Evolutionary conservation across 208 protist genomes (phyloP).

Genomic region (Vickermania ingenoplastis): DNA sequence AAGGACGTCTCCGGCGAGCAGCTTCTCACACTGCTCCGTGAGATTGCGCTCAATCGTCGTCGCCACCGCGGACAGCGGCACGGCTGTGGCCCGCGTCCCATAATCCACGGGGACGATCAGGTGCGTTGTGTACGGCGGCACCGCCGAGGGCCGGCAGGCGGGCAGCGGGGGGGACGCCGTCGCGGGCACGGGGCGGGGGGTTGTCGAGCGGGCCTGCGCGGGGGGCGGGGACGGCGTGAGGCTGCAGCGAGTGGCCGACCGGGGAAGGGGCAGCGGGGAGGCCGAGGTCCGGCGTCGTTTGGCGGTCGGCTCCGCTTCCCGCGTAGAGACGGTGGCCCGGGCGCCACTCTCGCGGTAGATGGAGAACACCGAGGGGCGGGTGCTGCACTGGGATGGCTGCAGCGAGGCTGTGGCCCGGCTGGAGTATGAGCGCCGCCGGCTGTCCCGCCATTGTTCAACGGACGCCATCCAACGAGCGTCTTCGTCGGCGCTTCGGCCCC

Average conservation of each 20-base stretch:
- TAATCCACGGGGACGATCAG: not conserved
- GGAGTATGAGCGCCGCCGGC: constrained; percentile 14
- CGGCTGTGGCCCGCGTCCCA: not conserved
- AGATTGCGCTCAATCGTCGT: not conserved
- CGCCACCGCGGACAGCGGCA: constrained; percentile 1
- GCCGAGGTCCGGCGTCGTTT: not conserved
- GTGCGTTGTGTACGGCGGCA: not conserved
- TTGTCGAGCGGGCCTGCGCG: not conserved
- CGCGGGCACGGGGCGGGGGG: not conserved
- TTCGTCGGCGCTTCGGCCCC: not conserved
- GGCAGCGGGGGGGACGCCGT: not conserved
- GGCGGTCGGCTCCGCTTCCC: not conserved
- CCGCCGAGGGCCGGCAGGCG: not conserved
- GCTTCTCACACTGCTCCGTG: not conserved
- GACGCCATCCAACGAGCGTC: constrained; percentile 5
- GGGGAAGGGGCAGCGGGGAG: not conserved
- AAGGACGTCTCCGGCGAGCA: not conserved
- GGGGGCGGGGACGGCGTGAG: not conserved
- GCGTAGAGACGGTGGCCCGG: not conserved
- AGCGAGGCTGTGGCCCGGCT: constrained; percentile 13
- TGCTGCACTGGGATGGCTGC: constrained; percentile 8
- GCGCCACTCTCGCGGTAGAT: constrained; percentile 45
- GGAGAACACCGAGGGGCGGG: constrained; percentile 56
- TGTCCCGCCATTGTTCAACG: constrained; percentile 9
- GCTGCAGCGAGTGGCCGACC: not conserved